phyloP scores from a whole-genome alignment of 139 green algal genomes.

The Deuterostichococcus epilithicus region DNA sequence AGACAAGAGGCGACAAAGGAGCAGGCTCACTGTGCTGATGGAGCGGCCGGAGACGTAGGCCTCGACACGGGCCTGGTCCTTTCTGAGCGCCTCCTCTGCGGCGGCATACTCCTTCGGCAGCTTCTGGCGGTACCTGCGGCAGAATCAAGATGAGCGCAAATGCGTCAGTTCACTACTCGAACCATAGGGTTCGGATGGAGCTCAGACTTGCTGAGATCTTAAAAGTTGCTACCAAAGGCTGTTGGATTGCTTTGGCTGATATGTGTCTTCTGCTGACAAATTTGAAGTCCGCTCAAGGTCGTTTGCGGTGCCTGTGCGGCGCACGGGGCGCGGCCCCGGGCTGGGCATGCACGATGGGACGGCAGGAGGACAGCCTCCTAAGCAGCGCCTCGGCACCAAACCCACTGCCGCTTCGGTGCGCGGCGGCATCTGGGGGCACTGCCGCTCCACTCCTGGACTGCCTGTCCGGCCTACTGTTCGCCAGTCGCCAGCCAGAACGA shows the following conservation, averaged over 20 bases:
- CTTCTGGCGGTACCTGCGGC: conserved; percentile 4
- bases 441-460: background rate
- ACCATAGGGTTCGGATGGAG: background rate
- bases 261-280: background rate
- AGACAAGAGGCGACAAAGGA: too few relatives aligned
- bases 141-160: background rate
- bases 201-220: too few relatives aligned
- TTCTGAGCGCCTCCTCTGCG: background rate
- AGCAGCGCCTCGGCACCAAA: too few relatives aligned
- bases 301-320: too few relatives aligned
- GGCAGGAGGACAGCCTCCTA: too few relatives aligned
- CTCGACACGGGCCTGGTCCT: conserved; percentile 10
- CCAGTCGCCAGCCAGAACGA: background rate
- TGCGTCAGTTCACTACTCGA: background rate
- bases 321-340: too few relatives aligned
- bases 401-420: too few relatives aligned
- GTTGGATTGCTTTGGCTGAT: background rate
- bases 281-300: too few relatives aligned
- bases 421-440: background rate
- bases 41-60: background rate
- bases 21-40: background rate
- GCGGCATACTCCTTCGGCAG: conserved; percentile 3
- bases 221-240: too few relatives aligned
- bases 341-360: too few relatives aligned
- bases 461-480: background rate